phyloP scores from a whole-genome alignment of 208 protist species.

The Trypanosoma theileri region DNA sequence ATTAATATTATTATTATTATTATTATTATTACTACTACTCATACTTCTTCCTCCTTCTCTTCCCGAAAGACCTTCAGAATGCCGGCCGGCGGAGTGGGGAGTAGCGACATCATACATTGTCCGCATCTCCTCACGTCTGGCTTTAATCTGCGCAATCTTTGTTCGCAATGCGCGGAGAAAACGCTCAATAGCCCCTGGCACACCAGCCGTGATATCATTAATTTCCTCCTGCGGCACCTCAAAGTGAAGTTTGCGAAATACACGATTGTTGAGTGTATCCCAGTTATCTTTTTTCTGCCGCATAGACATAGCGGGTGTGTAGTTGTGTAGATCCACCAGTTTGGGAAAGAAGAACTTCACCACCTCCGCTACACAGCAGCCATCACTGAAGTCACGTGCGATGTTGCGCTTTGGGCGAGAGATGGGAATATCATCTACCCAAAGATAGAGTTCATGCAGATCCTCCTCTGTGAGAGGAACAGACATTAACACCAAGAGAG shows the following conservation, averaged over 20 bases:
- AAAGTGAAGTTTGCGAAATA: constrained; percentile 95
- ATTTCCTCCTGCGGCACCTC: constrained; percentile 86
- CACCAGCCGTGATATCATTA: constrained; percentile 85
- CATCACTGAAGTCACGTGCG: constrained; percentile 97
- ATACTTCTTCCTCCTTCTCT: background rate
- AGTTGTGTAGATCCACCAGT: constrained; percentile 99
- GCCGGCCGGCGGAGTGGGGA: background rate
- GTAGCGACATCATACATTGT: background rate
- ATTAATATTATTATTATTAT: constrained; percentile 14
- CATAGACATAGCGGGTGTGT: constrained; percentile 85
- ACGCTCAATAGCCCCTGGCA: constrained; percentile 91
- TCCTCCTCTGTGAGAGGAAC: constrained; percentile 92
- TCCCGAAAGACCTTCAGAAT: background rate
- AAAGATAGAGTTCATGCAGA: constrained; percentile 96
- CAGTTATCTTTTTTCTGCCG: constrained; percentile 97
- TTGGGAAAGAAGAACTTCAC: constrained; percentile 96
- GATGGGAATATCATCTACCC: constrained; percentile 97
- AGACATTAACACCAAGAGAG: constrained; percentile 12
- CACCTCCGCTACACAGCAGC: constrained; percentile 96
- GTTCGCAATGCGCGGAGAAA: constrained; percentile 92
- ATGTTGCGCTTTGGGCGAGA: constrained; percentile 97
- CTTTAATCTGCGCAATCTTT: constrained; percentile 88
- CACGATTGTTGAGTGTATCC: constrained; percentile 94
- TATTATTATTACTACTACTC: constrained; percentile 12
- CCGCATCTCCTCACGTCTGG: constrained; percentile 37